Percentiles rank a stretch among this genome's conserved stretches.
Conservation (phyloP, 768 basidiomycete genomes). For the Hemileccinum impolitum region DNA sequence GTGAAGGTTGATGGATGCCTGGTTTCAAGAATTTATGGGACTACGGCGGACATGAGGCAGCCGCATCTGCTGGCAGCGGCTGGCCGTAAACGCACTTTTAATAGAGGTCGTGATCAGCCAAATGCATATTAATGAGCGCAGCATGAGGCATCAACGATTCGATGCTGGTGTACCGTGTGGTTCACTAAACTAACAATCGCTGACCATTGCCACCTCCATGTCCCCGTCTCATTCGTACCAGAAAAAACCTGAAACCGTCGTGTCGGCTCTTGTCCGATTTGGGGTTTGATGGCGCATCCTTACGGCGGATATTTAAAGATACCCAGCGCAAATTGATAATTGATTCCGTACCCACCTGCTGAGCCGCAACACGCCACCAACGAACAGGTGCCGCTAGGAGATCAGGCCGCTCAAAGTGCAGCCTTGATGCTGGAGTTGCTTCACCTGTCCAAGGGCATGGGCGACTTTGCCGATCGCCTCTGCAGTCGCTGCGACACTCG, state of each 20-base stretch:
- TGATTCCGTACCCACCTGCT: neutral
- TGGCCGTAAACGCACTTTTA: no score
- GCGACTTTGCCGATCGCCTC: constrained; percentile 67
- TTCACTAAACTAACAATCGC: neutral
- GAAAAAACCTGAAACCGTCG: neutral
- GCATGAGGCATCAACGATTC: constrained; percentile 3
- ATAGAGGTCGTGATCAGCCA: constrained; percentile 1
- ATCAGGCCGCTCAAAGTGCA: constrained; percentile 8
- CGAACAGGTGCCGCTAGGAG: constrained; percentile 8
- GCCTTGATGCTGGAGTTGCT: constrained; percentile 47
- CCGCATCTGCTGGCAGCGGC: constrained; percentile 15
- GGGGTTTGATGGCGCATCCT: neutral
- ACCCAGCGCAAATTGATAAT: neutral
- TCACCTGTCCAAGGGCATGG: constrained; percentile 58
- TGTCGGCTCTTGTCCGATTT: neutral
- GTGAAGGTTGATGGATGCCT: constrained; percentile 16
- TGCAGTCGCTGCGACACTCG: constrained; percentile 54
- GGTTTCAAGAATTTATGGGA: constrained; percentile 27
- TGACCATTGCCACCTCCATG: neutral
- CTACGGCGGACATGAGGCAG: constrained; percentile 25
- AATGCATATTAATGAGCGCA: neutral
- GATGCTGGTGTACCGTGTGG: neutral
- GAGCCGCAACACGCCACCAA: constrained; percentile 11
- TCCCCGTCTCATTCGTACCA: neutral
- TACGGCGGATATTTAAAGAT: neutral